Evolutionary conservation across 2,329 filamentous ascomycete genomes (phyloP).

Genomic region (Ophiosphaerella korrae): DNA sequence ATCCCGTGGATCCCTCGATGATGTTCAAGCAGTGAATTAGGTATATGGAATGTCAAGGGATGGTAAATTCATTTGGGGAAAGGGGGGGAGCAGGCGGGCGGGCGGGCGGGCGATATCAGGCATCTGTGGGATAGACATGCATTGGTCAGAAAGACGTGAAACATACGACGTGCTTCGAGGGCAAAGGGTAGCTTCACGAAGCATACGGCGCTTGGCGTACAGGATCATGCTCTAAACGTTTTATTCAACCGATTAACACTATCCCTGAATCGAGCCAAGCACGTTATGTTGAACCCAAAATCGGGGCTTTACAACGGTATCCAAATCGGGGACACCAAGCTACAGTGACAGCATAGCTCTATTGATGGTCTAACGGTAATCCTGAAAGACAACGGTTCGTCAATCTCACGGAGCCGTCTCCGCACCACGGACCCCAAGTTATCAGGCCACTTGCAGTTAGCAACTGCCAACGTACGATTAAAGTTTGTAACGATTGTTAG

Average conservation of each 20-base stretch:
- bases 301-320: background rate
- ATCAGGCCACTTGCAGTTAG: background rate
- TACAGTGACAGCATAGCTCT: background rate
- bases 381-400: background rate
- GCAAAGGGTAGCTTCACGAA: background rate
- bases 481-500: background rate
- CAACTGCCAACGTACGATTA: background rate
- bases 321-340: background rate
- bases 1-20: constrained; percentile 43
- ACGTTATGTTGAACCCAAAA: background rate
- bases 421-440: background rate
- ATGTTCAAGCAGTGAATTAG: constrained; percentile 35
- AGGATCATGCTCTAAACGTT: background rate
- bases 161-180: no score
- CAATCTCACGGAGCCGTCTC: background rate
- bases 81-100: no score
- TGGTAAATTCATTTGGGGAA: background rate
- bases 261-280: background rate
- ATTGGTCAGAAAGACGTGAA: no score
- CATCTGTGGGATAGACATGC: background rate
- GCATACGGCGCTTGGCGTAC: background rate
- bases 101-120: no score
- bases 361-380: background rate
- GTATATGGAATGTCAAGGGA: background rate
- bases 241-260: background rate